These are phyloP conservation scores for Dalbergia oliveri DNA, from an alignment of 306 rosid genomes.

Conservation along the genomic window DNA sequence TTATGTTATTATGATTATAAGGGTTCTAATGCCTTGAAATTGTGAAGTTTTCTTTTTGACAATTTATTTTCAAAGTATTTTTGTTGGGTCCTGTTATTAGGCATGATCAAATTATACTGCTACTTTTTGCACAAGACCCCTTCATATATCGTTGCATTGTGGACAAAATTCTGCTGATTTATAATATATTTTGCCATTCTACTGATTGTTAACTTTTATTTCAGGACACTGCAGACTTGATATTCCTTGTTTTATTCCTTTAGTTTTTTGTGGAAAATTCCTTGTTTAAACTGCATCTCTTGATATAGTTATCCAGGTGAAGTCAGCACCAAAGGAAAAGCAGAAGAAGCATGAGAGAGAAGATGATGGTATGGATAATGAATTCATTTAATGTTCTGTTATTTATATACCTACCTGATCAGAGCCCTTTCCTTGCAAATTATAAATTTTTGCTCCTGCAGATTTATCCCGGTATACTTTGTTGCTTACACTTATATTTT, in stretches of 20 bases:
- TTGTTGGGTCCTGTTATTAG: conserved; percentile 1
- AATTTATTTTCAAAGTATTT: conserved; percentile 13
- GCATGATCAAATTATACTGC: conserved; percentile 34
- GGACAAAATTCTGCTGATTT: conserved; percentile 15
- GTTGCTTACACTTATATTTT: conserved; percentile 3
- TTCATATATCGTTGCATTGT: conserved; percentile 5
- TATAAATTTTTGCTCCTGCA: conserved; percentile 12
- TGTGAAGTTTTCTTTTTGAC: conserved; percentile 6
- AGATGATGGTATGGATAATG: conserved; percentile 59
- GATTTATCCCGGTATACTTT: conserved; percentile 12
- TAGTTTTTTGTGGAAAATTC: conserved; percentile 30
- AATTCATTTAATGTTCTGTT: conserved; percentile 23
- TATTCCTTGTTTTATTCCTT: conserved; percentile 33
- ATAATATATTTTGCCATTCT: conserved; percentile 15
- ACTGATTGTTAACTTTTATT: conserved; percentile 37
- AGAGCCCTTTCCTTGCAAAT: conserved; percentile 29
- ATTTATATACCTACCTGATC: conserved; percentile 9
- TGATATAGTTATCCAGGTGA: conserved; percentile 62
- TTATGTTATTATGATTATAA: conserved; percentile 11
- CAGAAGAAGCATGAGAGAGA: conserved; percentile 63
- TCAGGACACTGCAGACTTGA: conserved; percentile 24
- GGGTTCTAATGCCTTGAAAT: conserved; percentile 35
- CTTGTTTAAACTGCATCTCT: conserved; percentile 46
- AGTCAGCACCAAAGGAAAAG: conserved; percentile 66
- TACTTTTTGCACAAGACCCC: not conserved